Evolutionary conservation across 805 yeast species (phyloP), one percentile per base, ranked within the genome.

Genomic region (Wickerhamomyces queroliae): DNA sequence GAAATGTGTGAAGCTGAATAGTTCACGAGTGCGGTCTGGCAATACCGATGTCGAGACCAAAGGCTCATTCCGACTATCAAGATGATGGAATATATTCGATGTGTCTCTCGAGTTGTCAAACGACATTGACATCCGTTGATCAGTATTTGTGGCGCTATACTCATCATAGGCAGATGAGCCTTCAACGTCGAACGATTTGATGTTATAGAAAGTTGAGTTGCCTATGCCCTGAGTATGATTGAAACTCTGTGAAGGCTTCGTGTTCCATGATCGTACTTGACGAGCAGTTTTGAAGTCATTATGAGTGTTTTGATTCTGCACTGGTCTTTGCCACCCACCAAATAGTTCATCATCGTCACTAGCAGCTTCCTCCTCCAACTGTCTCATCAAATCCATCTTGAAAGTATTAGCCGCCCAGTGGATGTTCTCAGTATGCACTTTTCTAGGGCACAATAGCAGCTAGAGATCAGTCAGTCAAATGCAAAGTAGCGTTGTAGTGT

Each of bases 1-100:
- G 51, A 76, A 70, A 9, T 47, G 33, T 2, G 40, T 19, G 45
- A 69, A 70, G 1, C 45, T 41, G 48, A 70, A 71, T 0, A 67
- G 37, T 1, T 49, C 36, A 13, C 64, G 53, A 22, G 58, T 64
- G n/a, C 50, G 54, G 32, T 65, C 69, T 0, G 77, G 70, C 4
- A 74, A 47, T 1, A 43, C 47, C 7, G 42, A 33, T 1, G 54
- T 55, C 4, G 52, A 33, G 10, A 47, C 29, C 12, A 45, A 22
- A 5, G 33, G 19, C 7, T 25, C 15, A 11, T 23, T 12, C 8
- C 22, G 33, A 12, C 20, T 35, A 20, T 43, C 24, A 22, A 38
- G 41, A 12, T 30, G 22, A 11, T 30, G 22, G 15, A 6, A 18
- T 10, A 30, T 30, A 15, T 30, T 30, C 4, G 33, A 30, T n/a